Conservation (phyloP, 257 asterid species). For the Datura wrightii region DNA sequence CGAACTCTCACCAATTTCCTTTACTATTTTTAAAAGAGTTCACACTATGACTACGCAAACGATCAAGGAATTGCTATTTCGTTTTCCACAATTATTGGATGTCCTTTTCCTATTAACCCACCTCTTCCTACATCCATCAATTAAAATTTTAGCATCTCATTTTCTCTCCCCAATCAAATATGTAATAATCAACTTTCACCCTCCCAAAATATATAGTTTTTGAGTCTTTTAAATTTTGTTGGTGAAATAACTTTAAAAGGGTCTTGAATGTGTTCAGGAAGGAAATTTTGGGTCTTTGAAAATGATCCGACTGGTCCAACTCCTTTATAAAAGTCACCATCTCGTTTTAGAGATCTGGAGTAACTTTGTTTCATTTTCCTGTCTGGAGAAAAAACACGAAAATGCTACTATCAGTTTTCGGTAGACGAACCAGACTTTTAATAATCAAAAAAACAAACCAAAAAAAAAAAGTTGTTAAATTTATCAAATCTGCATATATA, state of each 20-base stretch:
- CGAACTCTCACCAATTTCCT: too few relatives aligned
- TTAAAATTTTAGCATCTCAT: not conserved
- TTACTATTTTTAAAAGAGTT: too few relatives aligned
- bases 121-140: not conserved
- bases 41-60: not conserved
- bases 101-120: not conserved
- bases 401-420: constrained; percentile 31
- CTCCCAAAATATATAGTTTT: too few relatives aligned
- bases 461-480: too few relatives aligned
- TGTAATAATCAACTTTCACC: not conserved
- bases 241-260: not conserved
- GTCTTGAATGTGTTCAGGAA: not conserved
- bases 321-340: constrained; percentile 31
- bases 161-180: not conserved
- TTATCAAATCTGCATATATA: not conserved
- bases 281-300: constrained; percentile 15
- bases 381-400: constrained; percentile 32
- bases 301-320: constrained; percentile 31
- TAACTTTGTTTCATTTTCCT: constrained; percentile 32
- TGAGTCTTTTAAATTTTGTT: not conserved
- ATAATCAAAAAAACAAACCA: too few relatives aligned
- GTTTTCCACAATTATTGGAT: not conserved
- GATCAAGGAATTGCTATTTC: not conserved
- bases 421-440: not conserved
- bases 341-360: constrained; percentile 34